A percentile compares a stretch with the other conserved stretches of the same genome.
Conservation (phyloP, 2,329 filamentous ascomycete genomes). For the Microdochium nivale region DNA sequence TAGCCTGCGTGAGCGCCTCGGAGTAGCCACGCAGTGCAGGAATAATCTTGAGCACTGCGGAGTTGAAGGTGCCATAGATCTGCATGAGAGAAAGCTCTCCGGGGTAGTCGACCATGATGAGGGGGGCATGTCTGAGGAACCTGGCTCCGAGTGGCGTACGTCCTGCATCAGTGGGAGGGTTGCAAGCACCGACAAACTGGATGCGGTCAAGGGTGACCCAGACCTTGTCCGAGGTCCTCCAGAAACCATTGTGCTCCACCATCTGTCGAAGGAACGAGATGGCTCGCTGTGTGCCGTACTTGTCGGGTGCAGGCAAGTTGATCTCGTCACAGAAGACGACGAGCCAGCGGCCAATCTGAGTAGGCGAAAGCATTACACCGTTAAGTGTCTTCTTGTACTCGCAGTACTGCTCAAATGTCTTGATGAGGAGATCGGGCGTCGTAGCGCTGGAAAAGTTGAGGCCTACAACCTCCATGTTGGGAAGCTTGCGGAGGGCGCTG, state of each 20-base stretch:
- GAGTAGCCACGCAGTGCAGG: constrained; percentile 91
- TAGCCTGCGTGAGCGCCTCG: constrained; percentile 87
- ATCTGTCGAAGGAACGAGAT: constrained; percentile 97
- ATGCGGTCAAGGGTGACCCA: constrained; percentile 98
- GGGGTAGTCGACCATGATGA: constrained; percentile 99
- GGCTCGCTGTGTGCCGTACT: constrained; percentile 92
- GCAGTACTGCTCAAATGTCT: constrained; percentile 99
- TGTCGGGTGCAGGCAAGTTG: constrained; percentile 94
- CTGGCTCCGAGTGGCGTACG: constrained; percentile 88
- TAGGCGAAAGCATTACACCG: constrained; percentile 89
- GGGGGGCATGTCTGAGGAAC: constrained; percentile 93
- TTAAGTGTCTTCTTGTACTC: constrained; percentile 99
- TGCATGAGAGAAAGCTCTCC: constrained; percentile 90
- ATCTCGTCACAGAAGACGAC: constrained; percentile 99
- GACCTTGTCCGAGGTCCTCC: constrained; percentile 92
- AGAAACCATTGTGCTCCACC: constrained; percentile 98
- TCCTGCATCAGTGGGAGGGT: constrained; percentile 93
- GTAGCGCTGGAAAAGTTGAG: constrained; percentile 99
- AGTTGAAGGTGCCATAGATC: constrained; percentile 98
- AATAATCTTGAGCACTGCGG: constrained; percentile 91
- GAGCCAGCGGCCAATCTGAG: constrained; percentile 94
- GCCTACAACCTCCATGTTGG: constrained; percentile 97
- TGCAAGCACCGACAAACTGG: constrained; percentile 97
- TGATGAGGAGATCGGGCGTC: constrained; percentile 93
- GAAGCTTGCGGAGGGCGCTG: constrained; percentile 90